Base-by-base conservation (phyloP, 306 rosid species). In the Glycine tomentella region DNA sequence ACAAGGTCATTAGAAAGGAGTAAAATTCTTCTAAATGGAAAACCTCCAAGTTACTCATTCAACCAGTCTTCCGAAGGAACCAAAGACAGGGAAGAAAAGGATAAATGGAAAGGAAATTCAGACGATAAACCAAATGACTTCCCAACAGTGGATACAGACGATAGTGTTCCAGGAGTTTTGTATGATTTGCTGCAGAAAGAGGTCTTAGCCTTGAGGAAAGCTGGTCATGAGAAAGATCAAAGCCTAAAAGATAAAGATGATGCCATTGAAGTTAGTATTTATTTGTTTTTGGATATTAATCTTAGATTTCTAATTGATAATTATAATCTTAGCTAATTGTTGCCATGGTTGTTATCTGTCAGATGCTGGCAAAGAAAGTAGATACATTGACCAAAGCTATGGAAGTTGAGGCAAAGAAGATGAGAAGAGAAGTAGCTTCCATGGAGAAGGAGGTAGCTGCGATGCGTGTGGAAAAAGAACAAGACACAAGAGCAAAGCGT, bases 391-490 rank as follows among this genome's bases (percentile, higher is more conserved):
- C 97, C 68, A 96, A 93, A 88, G 99, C 99, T 79, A 96, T 96
- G 99, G 99, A 96, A 80, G 98, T 96, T 67, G 98, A 96, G 86
- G 99, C 99, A n/a, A 93, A 88, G 91, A 96, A 93, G 83, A 96
- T 96, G 98, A 91, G 98, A 90, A 92, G 99, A 74, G 99, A 96
- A 90, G 99, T 96, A 66, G 97, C 98, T 76, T 82, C 79, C 72
- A 96, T 93, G 99, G 99, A 96, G 92, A 96, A 93, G 88, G 97
- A 96, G 90, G 98, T 96, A 71, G 95, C 99, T 86, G 99, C 98
- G n/a, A 93, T 96, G 97, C 97, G 99, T 20, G 91, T 92, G 67
- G 99, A 96, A 71, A 96, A 96, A 82, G 99, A 88, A 67, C 99
- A 96, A 65, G 98, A 92, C 40, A 92, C 80, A 84, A 89, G 96